phyloP scores from a whole-genome alignment of 2,329 filamentous ascomycete species.

The Orbilia ellipsospora region DNA sequence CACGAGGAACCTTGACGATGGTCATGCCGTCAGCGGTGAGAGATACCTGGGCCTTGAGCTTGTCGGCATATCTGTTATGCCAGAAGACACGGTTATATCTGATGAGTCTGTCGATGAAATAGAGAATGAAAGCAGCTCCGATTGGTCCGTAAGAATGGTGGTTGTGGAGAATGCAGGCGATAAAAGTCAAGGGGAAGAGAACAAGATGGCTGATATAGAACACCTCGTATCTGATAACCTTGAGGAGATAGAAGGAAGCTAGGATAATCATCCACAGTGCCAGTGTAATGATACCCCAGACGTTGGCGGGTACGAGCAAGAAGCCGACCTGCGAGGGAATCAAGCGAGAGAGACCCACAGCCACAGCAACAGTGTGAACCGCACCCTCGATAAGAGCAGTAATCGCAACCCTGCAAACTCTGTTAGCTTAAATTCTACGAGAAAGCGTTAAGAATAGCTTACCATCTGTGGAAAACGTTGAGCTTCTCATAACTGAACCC shows the following conservation, averaged over 20 bases:
- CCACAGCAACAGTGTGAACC: slow-evolving; percentile 53
- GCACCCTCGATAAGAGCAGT: slow-evolving; percentile 47
- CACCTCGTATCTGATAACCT: slow-evolving; percentile 53
- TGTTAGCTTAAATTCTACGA: slow-evolving; percentile 4
- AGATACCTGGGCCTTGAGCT: slow-evolving; percentile 50
- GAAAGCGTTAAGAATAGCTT: neutral
- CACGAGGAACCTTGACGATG: slow-evolving; percentile 49
- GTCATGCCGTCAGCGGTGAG: slow-evolving; percentile 53
- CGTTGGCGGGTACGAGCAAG: slow-evolving; percentile 45
- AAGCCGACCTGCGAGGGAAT: slow-evolving; percentile 53
- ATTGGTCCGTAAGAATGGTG: slow-evolving; percentile 47
- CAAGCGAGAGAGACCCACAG: slow-evolving; percentile 51
- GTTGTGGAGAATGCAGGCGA: slow-evolving; percentile 54
- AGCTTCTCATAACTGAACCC: slow-evolving; percentile 55
- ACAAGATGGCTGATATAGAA: slow-evolving; percentile 51
- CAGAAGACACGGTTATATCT: slow-evolving; percentile 53
- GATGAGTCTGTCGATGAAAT: slow-evolving; percentile 44
- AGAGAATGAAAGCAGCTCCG: slow-evolving; percentile 39
- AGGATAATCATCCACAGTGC: slow-evolving; percentile 54
- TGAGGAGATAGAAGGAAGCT: slow-evolving; percentile 54
- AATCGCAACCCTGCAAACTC: slow-evolving; percentile 43
- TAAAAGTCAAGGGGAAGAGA: slow-evolving; percentile 52
- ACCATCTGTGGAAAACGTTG: slow-evolving; percentile 55
- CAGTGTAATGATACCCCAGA: slow-evolving; percentile 53
- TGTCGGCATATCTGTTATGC: slow-evolving; percentile 52